A percentile compares a stretch with the other conserved stretches of the same genome.
These are phyloP conservation scores for Xylariomycetidae sp. DNA, from an alignment of 2,329 filamentous ascomycete genomes.

Conservation along the genomic window DNA sequence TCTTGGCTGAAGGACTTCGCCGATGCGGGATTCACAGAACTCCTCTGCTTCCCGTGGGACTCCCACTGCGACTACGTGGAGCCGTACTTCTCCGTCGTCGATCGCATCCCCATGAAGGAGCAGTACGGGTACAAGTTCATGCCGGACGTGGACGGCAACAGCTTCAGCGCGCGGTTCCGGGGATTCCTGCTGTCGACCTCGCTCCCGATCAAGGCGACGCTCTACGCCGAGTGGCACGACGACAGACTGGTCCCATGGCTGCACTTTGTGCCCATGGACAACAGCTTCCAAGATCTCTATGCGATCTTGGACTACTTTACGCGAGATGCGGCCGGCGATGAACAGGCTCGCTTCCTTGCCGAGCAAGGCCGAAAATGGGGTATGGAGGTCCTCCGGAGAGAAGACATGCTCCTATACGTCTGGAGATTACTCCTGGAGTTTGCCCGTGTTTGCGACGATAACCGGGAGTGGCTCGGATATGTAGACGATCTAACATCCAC, in stretches of 20 bases:
- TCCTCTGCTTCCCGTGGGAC: slow-evolving; percentile 23
- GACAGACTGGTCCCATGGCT: slow-evolving; percentile 53
- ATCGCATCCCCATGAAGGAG: slow-evolving; percentile 24
- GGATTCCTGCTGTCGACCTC: slow-evolving; percentile 50
- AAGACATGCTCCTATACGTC: slow-evolving; percentile 52
- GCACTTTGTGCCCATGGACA: slow-evolving; percentile 58
- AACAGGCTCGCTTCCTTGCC: slow-evolving; percentile 43
- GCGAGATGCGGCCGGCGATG: slow-evolving; percentile 33
- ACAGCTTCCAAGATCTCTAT: slow-evolving; percentile 51
- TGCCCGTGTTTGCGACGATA: slow-evolving; percentile 30
- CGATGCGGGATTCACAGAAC: slow-evolving; percentile 23
- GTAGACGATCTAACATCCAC: slow-evolving; percentile 32
- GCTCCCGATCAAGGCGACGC: slow-evolving; percentile 53
- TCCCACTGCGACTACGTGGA: slow-evolving; percentile 20
- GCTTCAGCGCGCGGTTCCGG: slow-evolving; percentile 43
- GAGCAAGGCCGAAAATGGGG: slow-evolving; percentile 46
- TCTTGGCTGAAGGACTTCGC: slow-evolving; percentile 19
- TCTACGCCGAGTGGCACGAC: slow-evolving; percentile 62
- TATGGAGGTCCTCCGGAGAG: slow-evolving; percentile 42
- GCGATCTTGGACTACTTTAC: slow-evolving; percentile 52
- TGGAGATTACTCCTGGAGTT: slow-evolving; percentile 43
- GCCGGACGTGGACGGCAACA: slow-evolving; percentile 54
- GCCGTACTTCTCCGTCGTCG: slow-evolving; percentile 16
- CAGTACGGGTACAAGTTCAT: slow-evolving; percentile 46
- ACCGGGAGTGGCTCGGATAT: slow-evolving; percentile 31